Base-by-base conservation (phyloP, 1,284 basidiomycete species). In the Sanguinoderma infundibulare region DNA sequence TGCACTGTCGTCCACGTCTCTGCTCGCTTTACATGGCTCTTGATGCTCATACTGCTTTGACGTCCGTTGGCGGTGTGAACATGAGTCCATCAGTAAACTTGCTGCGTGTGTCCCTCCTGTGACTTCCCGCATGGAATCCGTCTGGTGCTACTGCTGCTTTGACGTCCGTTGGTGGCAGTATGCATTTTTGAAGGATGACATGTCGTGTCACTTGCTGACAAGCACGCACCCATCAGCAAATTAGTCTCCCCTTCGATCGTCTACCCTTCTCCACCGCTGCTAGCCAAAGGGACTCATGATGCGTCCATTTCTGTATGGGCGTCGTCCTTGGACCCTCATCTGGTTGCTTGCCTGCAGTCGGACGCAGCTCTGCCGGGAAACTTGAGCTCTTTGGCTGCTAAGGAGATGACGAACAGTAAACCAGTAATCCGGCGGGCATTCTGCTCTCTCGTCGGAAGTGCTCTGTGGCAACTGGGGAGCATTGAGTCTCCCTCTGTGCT, bases 221-320 rank as follows among this genome's bases (percentile, higher is more conserved):
- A n/a, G n/a, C n/a, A n/a, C n/a, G n/a, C n/a, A n/a, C n/a, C n/a
- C n/a, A n/a, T n/a, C n/a, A n/a, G n/a, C n/a, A n/a, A n/a, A n/a
- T n/a, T n/a, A n/a, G 78, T 85, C 1, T 94, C 93, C 0, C 57
- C 73, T 2, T 70, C 77, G 0, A 75, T 95, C 15, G 73, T 90
- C 0, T 81, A 87, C 55, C 79, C 82, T 0, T 74, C 87, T 0
- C 80, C 84, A 0, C 77, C 83, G 0, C 78, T 96, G 4, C 77
- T 96, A 39, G 77, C 85, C 3, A 97, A 97, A 74, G 95, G 96
- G 72, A 85, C 86, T 4, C 85, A 87, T 66, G 94, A 96, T 58
- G 71, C 76, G 0, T 88, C 89, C 0, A 79, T 87, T 2, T 66
- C 79, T 0, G 80, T 83, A 0, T 79, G 95, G 5, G 80, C 83